A percentile compares a stretch with the other conserved stretches of the same genome.
These are phyloP conservation scores for Adansonia madagascariensis DNA, from an alignment of 441 rosid genomes.

Conservation along the genomic window DNA sequence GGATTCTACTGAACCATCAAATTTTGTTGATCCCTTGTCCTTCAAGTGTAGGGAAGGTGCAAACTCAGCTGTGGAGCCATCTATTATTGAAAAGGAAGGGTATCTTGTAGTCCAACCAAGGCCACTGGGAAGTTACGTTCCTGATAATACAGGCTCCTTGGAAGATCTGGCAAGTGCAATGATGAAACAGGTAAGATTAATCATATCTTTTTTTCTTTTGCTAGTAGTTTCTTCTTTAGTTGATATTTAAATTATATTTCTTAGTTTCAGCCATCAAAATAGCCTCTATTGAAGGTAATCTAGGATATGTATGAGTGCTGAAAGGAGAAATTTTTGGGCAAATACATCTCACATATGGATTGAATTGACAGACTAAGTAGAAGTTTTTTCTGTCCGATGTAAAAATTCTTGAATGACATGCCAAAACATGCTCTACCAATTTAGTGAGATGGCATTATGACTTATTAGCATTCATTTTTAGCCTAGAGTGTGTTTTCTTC, in stretches of 20 bases:
- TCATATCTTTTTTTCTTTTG: constrained; percentile 15
- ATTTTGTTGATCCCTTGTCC: constrained; percentile 35
- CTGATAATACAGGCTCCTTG: constrained; percentile 54
- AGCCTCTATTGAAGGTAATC: neutral
- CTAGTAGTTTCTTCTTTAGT: constrained; percentile 9
- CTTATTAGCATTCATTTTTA: neutral
- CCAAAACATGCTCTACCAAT: neutral
- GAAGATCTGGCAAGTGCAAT: constrained; percentile 63
- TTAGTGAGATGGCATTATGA: neutral
- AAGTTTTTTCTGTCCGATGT: neutral
- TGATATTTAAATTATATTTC: neutral
- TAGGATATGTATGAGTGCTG: neutral
- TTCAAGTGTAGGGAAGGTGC: constrained; percentile 42
- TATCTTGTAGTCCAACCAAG: constrained; percentile 47
- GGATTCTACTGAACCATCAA: constrained; percentile 41
- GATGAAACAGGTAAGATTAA: constrained; percentile 56
- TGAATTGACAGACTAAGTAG: neutral
- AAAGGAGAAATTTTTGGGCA: neutral
- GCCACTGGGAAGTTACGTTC: constrained; percentile 43
- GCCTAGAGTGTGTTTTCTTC: neutral
- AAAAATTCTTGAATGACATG: neutral
- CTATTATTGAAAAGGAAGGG: constrained; percentile 42
- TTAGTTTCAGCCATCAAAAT: constrained; percentile 15
- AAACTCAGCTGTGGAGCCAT: constrained; percentile 43
- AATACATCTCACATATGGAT: neutral